Evolutionary conservation across 2,329 filamentous ascomycete species (phyloP), one percentile per base, ranked within the genome.

Genomic region (Aspergillus novoparasiticus): DNA sequence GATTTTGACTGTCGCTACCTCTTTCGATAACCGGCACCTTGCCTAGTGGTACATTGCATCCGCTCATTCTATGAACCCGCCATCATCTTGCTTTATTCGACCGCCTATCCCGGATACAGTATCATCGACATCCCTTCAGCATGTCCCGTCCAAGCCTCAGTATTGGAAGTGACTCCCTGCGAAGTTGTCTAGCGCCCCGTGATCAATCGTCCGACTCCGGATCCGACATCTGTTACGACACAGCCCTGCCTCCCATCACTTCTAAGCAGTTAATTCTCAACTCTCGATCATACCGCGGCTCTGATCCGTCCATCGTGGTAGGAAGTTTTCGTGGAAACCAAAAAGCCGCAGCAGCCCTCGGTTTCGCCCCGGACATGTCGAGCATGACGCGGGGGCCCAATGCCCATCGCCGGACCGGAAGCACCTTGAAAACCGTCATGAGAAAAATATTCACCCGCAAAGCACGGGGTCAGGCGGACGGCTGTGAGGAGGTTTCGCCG

Each of bases 361-460:
- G 70, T 26, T 63, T 66, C 19, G 65, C 71, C 2, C 69, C 73
- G 21, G 66, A 68, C 28, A 69, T 71, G 28, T 68, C 73, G 30
- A 72, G 66, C 14, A 59, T 69, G 16, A 57, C 68, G 9, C 70
- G 71, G 21, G 64, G 66, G 1, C 66, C 74, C 1, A 61, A 69
- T 39, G 68, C 69, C 16, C 78, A 80, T 65, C 77, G 76, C 56
- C 76, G 79, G 14, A 78, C 77, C 6, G 78, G 75, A 11, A 80
- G 78, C 60, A 78, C 79, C 2, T 61, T 80, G 57, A 80, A 78
- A 63, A 78, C 75, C 3, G 77, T 80, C n/a, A 80, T 80, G 79
- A 76, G 77, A 57, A 81, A 77, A 67, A 75, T 81, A 51, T 81
- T 81, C 68, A 78, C 74, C 41, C 74, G 76, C 23, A 79, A 78